A percentile compares a stretch with the other conserved stretches of the same genome.
Conservation (phyloP, 1,284 basidiomycete species). For the Moniliella sp. region DNA sequence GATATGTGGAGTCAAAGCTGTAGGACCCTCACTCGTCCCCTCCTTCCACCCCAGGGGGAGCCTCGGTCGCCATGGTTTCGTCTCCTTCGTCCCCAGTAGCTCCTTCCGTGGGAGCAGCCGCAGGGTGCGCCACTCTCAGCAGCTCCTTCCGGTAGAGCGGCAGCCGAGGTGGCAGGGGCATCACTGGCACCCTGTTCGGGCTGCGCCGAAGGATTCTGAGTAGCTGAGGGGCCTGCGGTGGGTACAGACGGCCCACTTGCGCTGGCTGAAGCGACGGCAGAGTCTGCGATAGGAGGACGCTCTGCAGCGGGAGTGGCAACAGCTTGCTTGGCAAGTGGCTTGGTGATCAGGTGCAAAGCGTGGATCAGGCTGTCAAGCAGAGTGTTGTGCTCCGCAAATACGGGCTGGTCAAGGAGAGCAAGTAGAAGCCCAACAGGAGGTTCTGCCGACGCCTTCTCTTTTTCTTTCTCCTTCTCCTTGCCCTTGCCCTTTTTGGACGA, state of each 20-base stretch:
- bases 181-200: slow-evolving; percentile 64
- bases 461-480: slow-evolving; percentile 14
- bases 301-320: no score
- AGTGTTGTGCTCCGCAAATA: slow-evolving; percentile 20
- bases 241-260: slow-evolving; percentile 87
- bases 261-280: slow-evolving; percentile 22
- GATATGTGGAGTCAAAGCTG: slow-evolving; percentile 6
- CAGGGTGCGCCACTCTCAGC: slow-evolving; percentile 5
- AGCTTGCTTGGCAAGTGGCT: slow-evolving; percentile 10
- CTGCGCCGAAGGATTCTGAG: slow-evolving; percentile 83
- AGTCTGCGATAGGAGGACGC: not conserved
- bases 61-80: slow-evolving; percentile 1
- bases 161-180: slow-evolving; percentile 36
- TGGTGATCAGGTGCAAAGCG: slow-evolving; percentile 19
- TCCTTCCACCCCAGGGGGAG: no score
- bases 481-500: slow-evolving; percentile 13
- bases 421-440: slow-evolving; percentile 25
- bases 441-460: slow-evolving; percentile 6
- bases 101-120: not conserved
- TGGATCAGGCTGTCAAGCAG: slow-evolving; percentile 22
- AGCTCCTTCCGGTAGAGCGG: slow-evolving; percentile 6
- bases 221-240: slow-evolving; percentile 64
- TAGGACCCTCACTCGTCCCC: no score
- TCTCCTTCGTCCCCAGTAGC: not conserved
- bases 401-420: slow-evolving; percentile 18